Conservation (phyloP, 2,329 filamentous ascomycete genomes). For the Tothia fuscella region DNA sequence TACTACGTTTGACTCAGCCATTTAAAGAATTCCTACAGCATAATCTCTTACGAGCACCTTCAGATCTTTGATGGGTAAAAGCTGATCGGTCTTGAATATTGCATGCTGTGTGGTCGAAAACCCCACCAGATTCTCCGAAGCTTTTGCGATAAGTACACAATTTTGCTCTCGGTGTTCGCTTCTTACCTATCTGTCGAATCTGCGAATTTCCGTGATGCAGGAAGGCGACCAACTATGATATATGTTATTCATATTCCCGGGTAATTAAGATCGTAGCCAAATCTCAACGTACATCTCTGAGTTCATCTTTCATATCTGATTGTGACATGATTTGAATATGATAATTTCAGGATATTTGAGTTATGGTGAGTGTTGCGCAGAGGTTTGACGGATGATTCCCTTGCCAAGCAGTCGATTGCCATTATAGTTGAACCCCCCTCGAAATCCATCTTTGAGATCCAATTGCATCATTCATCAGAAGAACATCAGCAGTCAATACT, state of each 20-base stretch:
- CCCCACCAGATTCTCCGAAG: conserved; percentile 75
- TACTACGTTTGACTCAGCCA: not conserved
- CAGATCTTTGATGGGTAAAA: conserved; percentile 72
- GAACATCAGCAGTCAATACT: too few relatives aligned
- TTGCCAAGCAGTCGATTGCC: too few relatives aligned
- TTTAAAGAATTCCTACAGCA: conserved; percentile 37
- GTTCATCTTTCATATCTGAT: conserved; percentile 1
- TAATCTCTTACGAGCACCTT: conserved; percentile 82
- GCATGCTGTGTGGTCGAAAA: conserved; percentile 58
- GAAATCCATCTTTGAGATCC: too few relatives aligned
- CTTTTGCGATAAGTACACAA: conserved; percentile 30
- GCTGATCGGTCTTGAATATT: conserved; percentile 72
- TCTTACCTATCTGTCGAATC: conserved; percentile 64
- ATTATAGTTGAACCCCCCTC: too few relatives aligned
- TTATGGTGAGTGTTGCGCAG: too few relatives aligned
- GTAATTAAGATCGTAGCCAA: too few relatives aligned
- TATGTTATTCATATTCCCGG: too few relatives aligned
- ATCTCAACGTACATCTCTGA: not conserved
- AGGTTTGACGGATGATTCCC: too few relatives aligned
- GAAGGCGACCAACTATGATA: conserved; percentile 73
- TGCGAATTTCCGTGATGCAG: conserved; percentile 86
- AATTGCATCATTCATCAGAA: too few relatives aligned
- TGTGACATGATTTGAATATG: too few relatives aligned
- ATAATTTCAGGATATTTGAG: too few relatives aligned
- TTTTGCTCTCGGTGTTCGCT: not conserved